Base-by-base conservation (phyloP, 768 basidiomycete genomes). In the Agaricus blazei region DNA sequence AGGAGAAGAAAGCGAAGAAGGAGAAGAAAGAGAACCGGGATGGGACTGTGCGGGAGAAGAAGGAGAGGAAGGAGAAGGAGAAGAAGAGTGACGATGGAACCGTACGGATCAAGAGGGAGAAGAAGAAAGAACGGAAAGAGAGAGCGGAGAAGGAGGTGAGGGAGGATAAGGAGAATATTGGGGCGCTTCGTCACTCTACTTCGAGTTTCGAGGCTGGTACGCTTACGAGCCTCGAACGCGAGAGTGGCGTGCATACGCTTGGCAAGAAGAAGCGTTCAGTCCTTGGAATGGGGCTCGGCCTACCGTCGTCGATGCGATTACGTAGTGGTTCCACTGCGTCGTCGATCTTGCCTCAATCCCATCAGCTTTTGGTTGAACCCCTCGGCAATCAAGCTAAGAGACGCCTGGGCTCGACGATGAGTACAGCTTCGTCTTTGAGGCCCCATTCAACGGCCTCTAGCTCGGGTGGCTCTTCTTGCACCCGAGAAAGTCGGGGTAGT, bases 201-300 rank as follows among this genome's bases (percentile, higher is more conserved):
- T 82, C 82, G 65, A 83, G 81, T 62, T 89, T 88, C 61, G 88
- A 89, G 64, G 78, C 79, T 0, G 87, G 87, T n/a, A 69, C 74
- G 3, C 72, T 80, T 59, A 77, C 23, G 61, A 42, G 52, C 42
- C 48, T 31, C 15, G 44, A 44, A 38, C 51, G 50, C 26, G 66
- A n/a, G 19, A n/a, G 24, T 28, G 44, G 43, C n/a, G 55, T 66
- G 1, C 73, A 72, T 28, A 72, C 75, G 2, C 72, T 79, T 0
- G 73, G 74, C 0, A 77, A 75, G 63, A 85, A 82, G 77, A 87
- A 85, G 63, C 73, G 75, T 34, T 80, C 79, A 31, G 81, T 84
- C 50, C 71, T 89, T 9, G 86, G 83, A 0, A 15, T 54, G 12
- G 54, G 54, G 1, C 67, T 88, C 2, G 85, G 85, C 0, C 59